phyloP scores from a whole-genome alignment of 495 filamentous ascomycete genomes.

The Lasiosphaeris hirsuta region DNA sequence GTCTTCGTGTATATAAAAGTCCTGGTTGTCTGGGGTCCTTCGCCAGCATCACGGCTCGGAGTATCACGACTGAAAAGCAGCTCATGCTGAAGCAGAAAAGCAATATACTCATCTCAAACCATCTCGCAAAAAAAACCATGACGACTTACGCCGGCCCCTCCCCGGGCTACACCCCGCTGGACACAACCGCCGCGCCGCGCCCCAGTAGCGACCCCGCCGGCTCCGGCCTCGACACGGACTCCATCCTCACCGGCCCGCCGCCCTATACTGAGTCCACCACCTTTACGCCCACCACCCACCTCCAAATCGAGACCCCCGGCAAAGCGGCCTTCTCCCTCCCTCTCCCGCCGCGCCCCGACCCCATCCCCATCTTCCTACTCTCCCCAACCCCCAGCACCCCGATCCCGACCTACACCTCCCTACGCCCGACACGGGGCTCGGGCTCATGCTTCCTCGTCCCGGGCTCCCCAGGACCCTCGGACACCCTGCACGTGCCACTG shows the following conservation, averaged over 20 bases:
- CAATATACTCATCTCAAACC: not conserved
- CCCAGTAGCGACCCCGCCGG: not conserved
- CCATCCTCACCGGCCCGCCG: slow-evolving; percentile 10
- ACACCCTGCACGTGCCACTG: slow-evolving; percentile 24
- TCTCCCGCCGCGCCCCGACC: slow-evolving; percentile 35
- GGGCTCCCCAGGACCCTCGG: slow-evolving; percentile 1
- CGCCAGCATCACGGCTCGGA: no score
- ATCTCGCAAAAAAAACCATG: not conserved
- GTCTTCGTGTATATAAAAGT: not conserved
- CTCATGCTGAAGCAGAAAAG: no score
- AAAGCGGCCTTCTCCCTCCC: slow-evolving; percentile 44
- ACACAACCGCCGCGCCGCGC: slow-evolving; percentile 1
- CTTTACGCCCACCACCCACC: slow-evolving; percentile 36
- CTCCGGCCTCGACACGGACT: slow-evolving; percentile 12
- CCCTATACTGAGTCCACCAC: slow-evolving; percentile 8
- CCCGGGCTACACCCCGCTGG: slow-evolving; percentile 10
- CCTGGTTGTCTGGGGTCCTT: no score
- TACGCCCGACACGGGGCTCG: slow-evolving; percentile 39
- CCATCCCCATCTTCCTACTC: slow-evolving; percentile 44
- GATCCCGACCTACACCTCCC: slow-evolving; percentile 39
- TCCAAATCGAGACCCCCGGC: slow-evolving; percentile 48
- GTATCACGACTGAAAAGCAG: no score
- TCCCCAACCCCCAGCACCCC: slow-evolving; percentile 12
- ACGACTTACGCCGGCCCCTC: not conserved
- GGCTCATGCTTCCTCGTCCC: slow-evolving; percentile 39